Evolutionary conservation across 2,329 filamentous ascomycete species (phyloP), one percentile per base, ranked within the genome.

Genomic region (Colletotrichum sp.): DNA sequence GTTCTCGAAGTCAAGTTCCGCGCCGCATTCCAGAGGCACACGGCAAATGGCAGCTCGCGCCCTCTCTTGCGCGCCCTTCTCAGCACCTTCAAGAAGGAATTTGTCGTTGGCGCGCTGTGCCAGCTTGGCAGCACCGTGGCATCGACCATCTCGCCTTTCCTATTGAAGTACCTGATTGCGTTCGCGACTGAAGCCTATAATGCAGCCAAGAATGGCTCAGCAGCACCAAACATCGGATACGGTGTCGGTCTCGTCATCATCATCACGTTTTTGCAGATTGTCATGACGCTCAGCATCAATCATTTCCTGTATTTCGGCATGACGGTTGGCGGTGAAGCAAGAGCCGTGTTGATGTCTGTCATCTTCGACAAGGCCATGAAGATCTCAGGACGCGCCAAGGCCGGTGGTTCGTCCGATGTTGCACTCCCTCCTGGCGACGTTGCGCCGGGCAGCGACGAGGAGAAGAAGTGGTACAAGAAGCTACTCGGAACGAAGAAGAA

Each of bases 221-320:
- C 16, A 30, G 13, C 52, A 26, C 52, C 52, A 2, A 34, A 62
- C 57, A 62, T 62, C 5, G 57, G 24, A 28, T 62, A 62, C 26
- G 57, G 57, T 24, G 28, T 62, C 18, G 57, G 26, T 1, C 28
- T 62, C 15, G 57, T 62, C 28, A 18, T 95, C 95, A 2, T 86
- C 89, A 32, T 99, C 72, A 96, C 95, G 1, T 84, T 89, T 55
- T 96, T 99, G 95, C 96, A 98, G 83, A 88, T 96, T n/a, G 82
- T 93, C 15, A 95, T 98, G 84, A 96, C 94, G 82, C 81, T 98
- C 77, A 92, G 92, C 28, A 95, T 93, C 4, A 98, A 96, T 81
- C 96, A 98, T 81, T 98, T 98, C 85, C 93, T 98, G 81, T 99
- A 96, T 81, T 92, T 93, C n/a, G 95, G 96, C 24, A 98, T 98